phyloP scores from a whole-genome alignment of 129 eudicot genomes.

The Artemisia tridentata region DNA sequence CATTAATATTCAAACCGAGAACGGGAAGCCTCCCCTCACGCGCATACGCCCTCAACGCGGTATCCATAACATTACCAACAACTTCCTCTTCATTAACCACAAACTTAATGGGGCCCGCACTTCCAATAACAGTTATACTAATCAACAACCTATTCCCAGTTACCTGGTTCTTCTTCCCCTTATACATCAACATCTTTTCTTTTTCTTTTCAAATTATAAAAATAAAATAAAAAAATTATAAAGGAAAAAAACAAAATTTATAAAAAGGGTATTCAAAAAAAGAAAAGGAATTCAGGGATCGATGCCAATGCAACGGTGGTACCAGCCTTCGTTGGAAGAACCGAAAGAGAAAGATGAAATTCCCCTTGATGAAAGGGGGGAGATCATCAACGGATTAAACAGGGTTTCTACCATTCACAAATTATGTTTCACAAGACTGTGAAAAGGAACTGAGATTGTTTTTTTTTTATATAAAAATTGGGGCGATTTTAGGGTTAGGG shows the following conservation, averaged over 20 bases:
- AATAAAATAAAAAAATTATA: slow-evolving; percentile 2
- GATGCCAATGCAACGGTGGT: slow-evolving; percentile 75
- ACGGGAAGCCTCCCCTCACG: slow-evolving; percentile 81
- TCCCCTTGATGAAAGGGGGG: slow-evolving; percentile 21
- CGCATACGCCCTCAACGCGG: slow-evolving; percentile 70
- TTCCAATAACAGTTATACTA: slow-evolving; percentile 70
- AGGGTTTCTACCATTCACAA: slow-evolving; percentile 21
- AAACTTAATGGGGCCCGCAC: slow-evolving; percentile 82
- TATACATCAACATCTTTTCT: slow-evolving; percentile 54
- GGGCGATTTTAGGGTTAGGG: slow-evolving; percentile 4
- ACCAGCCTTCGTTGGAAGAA: slow-evolving; percentile 79
- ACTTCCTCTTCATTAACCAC: slow-evolving; percentile 78
- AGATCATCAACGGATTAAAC: slow-evolving; percentile 9
- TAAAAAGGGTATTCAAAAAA: not conserved
- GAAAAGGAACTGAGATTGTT: not conserved
- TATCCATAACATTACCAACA: slow-evolving; percentile 67
- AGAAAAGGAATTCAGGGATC: slow-evolving; percentile 42
- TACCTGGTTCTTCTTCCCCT: slow-evolving; percentile 68
- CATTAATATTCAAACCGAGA: slow-evolving; percentile 67
- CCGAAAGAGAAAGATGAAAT: slow-evolving; percentile 53
- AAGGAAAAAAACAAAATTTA: not conserved
- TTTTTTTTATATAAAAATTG: not conserved
- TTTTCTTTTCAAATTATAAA: slow-evolving; percentile 12
- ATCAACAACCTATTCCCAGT: slow-evolving; percentile 52
- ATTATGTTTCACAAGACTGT: not conserved